Evolutionary conservation across 1,284 basidiomycete genomes (phyloP), one percentile per base, ranked within the genome.

Genomic region (Cutaneotrichosporon dermatis): DNA sequence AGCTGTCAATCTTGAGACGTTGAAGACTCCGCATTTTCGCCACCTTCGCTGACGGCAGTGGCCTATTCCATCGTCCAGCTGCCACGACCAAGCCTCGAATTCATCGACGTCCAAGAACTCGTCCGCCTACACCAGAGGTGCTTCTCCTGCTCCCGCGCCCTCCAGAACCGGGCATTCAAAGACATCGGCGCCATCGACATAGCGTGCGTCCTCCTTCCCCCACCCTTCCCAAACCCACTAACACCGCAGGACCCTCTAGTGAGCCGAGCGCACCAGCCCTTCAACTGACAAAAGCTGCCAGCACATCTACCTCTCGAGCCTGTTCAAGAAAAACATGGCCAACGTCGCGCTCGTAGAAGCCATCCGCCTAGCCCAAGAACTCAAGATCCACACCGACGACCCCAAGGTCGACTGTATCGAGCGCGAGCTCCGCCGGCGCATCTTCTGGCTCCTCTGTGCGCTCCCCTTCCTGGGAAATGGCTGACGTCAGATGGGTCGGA

Each of bases 221-320:
- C 39, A 40, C 12, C 9, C 9, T 40, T 40, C 25, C 25, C 25
- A 25, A 40, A 12, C 39, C 39, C 8, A 12, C 39, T 40, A 12
- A 40, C 39, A 8, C 9, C 12, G 9, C 9, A 40, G 39, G 8
- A 49, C 46, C 3, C 46, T 49, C 33, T 49, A 49, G 46, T 49
- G 12, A 10, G 46, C 13, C 33, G 33, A 13, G 9, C 9, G 39
- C 33, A n/a, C 12, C 34, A 9, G 3, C 9, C 16, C 25, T 6
- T 48, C 45, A 13, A 40, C 3, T 49, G 8, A 49, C 34, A 36
- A 25, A 6, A 49, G 46, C 46, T 49, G 46, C 34, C 46, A 49
- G 34, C 46, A 49, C 46, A 49, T 49, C 34, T 49, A 49, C 46
- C 46, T 49, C 33, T 34, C 46, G 11, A 49, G 46, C 46, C 46